Evolutionary conservation across 2,329 filamentous ascomycete species (phyloP).

Genomic region (Sporothrix luriei): DNA sequence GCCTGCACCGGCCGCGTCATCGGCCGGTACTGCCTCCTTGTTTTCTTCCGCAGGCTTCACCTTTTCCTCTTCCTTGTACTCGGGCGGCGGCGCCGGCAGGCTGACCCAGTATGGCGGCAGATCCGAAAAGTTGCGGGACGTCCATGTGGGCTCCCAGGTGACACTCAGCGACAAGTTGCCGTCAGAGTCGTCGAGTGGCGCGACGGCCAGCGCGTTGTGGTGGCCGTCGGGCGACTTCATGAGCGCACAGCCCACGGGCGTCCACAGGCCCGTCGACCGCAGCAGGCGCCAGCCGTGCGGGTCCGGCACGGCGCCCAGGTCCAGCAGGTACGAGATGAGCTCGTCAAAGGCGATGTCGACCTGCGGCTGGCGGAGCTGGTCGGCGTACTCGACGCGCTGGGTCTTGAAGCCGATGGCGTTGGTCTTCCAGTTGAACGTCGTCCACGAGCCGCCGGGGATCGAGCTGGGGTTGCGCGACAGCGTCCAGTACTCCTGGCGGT

Average conservation of each 20-base stretch:
- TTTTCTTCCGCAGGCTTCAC: constrained; percentile 24
- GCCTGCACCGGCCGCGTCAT: neutral
- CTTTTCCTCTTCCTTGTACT: neutral
- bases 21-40: neutral
- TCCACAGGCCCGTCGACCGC: constrained; percentile 61
- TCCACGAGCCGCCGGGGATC: constrained; percentile 65
- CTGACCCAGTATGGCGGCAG: constrained; percentile 64
- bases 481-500: constrained; percentile 61
- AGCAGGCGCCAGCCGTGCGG: constrained; percentile 61
- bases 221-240: constrained; percentile 56
- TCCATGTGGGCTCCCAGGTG: constrained; percentile 60
- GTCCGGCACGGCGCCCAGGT: constrained; percentile 64
- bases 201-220: constrained; percentile 56
- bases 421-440: constrained; percentile 67
- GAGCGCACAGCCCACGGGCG: constrained; percentile 60
- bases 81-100: constrained; percentile 45
- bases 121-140: constrained; percentile 53
- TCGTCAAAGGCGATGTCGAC: constrained; percentile 60
- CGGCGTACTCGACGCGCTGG: constrained; percentile 65
- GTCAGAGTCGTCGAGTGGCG: constrained; percentile 61
- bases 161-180: constrained; percentile 61
- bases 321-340: constrained; percentile 63
- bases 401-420: constrained; percentile 63
- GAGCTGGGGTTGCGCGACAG: constrained; percentile 54
- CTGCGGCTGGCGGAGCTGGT: constrained; percentile 57